These are phyloP conservation scores for Lactifluus subvellereus DNA, from an alignment of 768 basidiomycete genomes.

Conservation along the genomic window DNA sequence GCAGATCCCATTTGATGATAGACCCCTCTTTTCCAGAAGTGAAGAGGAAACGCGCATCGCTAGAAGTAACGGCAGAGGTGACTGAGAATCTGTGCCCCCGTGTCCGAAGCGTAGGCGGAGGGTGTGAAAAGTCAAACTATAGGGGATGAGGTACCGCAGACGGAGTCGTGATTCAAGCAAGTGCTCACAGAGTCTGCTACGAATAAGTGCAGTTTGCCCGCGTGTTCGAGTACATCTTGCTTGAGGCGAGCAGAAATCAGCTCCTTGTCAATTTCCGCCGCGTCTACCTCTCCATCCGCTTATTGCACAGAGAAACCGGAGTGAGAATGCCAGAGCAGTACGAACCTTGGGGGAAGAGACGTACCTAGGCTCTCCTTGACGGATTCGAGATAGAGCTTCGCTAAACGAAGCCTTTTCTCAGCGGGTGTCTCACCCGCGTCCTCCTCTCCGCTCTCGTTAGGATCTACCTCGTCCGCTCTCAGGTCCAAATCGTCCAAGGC, in stretches of 20 bases:
- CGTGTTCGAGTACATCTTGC: constrained; percentile 86
- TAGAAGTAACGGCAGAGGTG: constrained; percentile 74
- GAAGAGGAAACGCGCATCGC: constrained; percentile 70
- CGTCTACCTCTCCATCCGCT: constrained; percentile 91
- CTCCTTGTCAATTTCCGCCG: constrained; percentile 92
- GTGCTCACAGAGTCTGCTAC: constrained; percentile 63
- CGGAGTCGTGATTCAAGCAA: background rate
- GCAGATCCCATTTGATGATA: constrained; percentile 81
- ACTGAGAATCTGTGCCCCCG: constrained; percentile 74
- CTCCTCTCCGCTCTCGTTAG: constrained; percentile 68
- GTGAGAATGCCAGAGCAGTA: background rate
- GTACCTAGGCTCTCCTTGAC: constrained; percentile 68
- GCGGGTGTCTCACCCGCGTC: constrained; percentile 87
- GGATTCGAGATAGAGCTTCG: constrained; percentile 82
- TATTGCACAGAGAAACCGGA: background rate
- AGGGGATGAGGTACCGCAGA: background rate
- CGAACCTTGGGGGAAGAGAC: constrained; percentile 21
- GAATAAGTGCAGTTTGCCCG: constrained; percentile 81
- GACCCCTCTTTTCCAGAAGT: constrained; percentile 88
- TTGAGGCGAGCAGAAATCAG: constrained; percentile 86
- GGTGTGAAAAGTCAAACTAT: constrained; percentile 53
- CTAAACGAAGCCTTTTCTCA: constrained; percentile 85
- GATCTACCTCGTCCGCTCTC: constrained; percentile 47
- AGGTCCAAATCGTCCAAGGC: constrained; percentile 74
- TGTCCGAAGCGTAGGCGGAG: constrained; percentile 50